phyloP scores from a whole-genome alignment of 2,329 filamentous ascomycete genomes.

The Claviceps sp. region DNA sequence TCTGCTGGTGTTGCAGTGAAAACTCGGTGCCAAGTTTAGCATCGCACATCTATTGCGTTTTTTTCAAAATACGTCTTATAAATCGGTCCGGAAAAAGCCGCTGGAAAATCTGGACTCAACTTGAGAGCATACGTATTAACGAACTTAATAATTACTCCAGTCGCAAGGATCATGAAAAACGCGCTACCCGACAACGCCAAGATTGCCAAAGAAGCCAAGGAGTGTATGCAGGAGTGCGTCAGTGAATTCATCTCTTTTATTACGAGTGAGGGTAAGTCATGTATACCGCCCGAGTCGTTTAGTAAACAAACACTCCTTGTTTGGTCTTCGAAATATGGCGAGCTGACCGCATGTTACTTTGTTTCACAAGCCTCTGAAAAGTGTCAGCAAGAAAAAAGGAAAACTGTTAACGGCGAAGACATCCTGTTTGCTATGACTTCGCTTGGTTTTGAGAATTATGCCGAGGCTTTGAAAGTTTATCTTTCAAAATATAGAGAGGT shows the following conservation, averaged over 20 bases:
- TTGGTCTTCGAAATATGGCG: neutral
- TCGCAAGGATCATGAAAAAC: conserved; percentile 97
- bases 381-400: conserved; percentile 97
- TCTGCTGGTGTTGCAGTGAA: neutral
- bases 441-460: conserved; percentile 96
- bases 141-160: conserved; percentile 70
- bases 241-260: conserved; percentile 99
- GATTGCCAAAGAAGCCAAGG: conserved; percentile 97
- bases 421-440: conserved; percentile 99
- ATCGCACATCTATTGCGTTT: conserved; percentile 18
- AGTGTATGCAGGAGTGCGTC: conserved; percentile 99
- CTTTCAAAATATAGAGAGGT: conserved; percentile 96
- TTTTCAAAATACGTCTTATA: conserved; percentile 43
- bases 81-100: conserved; percentile 37
- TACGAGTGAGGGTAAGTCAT: conserved; percentile 79
- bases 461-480: conserved; percentile 95
- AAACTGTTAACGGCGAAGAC: conserved; percentile 97
- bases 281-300: neutral
- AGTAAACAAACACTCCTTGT: neutral
- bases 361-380: conserved; percentile 73
- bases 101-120: conserved; percentile 33
- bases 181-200: conserved; percentile 96
- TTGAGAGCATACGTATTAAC: conserved; percentile 67
- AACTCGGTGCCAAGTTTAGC: conserved; percentile 11
- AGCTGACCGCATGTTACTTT: conserved; percentile 1